Evolutionary conservation across 2,329 filamentous ascomycete species (phyloP).

Genomic region (Alternaria gaisen): DNA sequence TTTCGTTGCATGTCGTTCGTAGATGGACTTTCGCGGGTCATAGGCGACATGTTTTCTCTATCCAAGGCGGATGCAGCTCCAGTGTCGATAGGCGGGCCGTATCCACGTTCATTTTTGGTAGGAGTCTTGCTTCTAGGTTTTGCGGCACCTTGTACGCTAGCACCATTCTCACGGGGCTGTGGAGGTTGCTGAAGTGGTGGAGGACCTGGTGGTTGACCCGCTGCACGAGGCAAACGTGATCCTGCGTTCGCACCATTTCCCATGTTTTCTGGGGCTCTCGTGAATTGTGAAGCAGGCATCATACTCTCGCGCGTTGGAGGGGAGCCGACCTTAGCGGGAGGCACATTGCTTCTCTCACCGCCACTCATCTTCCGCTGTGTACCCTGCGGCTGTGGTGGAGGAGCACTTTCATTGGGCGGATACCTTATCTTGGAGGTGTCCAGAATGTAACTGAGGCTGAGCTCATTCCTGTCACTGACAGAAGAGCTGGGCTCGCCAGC

Average conservation of each 20-base stretch:
- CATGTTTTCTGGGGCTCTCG: conserved; percentile 49
- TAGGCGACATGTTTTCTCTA: conserved; percentile 58
- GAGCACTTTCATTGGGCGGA: conserved; percentile 72
- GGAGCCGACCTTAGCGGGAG: conserved; percentile 46
- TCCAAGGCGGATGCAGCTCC: conserved; percentile 55
- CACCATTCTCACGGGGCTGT: conserved; percentile 60
- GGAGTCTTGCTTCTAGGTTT: conserved; percentile 59
- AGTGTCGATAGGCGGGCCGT: conserved; percentile 54
- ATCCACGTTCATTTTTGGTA: conserved; percentile 58
- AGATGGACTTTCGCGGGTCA: conserved; percentile 51
- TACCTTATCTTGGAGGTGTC: conserved; percentile 98
- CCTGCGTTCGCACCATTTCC: conserved; percentile 49
- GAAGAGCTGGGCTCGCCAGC: conserved; percentile 94
- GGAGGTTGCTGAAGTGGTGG: conserved; percentile 72
- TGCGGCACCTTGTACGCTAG: conserved; percentile 20
- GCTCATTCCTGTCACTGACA: conserved; percentile 79
- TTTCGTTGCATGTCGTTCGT: conserved; percentile 40
- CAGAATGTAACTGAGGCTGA: conserved; percentile 88
- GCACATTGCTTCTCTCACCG: conserved; percentile 55
- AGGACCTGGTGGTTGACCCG: conserved; percentile 68
- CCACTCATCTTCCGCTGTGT: conserved; percentile 57
- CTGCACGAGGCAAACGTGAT: conserved; percentile 68
- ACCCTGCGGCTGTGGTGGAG: conserved; percentile 39
- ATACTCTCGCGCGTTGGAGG: conserved; percentile 56
- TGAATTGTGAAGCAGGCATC: conserved; percentile 40